phyloP scores from a whole-genome alignment of 352 stramenopile species.

The Globisporangium takayamanum region DNA sequence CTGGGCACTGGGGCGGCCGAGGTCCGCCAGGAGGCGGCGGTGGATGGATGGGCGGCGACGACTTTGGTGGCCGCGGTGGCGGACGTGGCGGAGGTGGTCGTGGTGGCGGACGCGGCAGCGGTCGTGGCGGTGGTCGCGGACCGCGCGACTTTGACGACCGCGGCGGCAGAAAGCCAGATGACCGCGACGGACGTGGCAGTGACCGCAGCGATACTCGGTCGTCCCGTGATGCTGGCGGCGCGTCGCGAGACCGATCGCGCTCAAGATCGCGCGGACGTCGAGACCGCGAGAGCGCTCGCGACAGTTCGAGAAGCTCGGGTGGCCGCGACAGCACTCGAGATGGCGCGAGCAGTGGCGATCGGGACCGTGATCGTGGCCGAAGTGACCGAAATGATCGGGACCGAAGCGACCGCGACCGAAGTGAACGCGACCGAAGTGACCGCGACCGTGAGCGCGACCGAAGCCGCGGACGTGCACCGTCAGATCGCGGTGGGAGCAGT shows the following conservation, averaged over 20 bases:
- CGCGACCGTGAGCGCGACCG: conserved; percentile 21
- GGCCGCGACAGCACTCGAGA: conserved; percentile 15
- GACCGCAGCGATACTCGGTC: conserved; percentile 20
- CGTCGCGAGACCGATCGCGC: conserved; percentile 42
- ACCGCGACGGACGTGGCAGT: conserved; percentile 20
- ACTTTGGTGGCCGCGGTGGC: conserved; percentile 20
- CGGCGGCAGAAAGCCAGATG: conserved; percentile 18
- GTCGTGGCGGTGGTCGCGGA: conserved; percentile 9
- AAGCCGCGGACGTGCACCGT: conserved; percentile 20
- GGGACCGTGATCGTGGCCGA: not conserved
- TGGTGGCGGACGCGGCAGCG: conserved; percentile 19
- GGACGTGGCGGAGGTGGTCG: conserved; percentile 28
- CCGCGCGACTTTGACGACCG: conserved; percentile 36
- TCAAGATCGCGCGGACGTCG: conserved; percentile 37
- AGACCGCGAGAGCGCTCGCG: conserved; percentile 12
- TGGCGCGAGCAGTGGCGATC: conserved; percentile 2
- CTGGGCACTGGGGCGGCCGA: conserved; percentile 36
- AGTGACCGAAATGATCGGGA: not conserved
- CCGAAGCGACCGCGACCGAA: conserved; percentile 18
- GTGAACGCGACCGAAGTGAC: conserved; percentile 16
- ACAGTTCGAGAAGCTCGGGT: conserved; percentile 8
- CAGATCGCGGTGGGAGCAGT: conserved; percentile 11
- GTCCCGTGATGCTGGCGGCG: conserved; percentile 26
- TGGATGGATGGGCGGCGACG: conserved; percentile 45
- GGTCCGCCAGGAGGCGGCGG: conserved; percentile 26